phyloP scores from a whole-genome alignment of 768 basidiomycete genomes.

The Collybia sp. region DNA sequence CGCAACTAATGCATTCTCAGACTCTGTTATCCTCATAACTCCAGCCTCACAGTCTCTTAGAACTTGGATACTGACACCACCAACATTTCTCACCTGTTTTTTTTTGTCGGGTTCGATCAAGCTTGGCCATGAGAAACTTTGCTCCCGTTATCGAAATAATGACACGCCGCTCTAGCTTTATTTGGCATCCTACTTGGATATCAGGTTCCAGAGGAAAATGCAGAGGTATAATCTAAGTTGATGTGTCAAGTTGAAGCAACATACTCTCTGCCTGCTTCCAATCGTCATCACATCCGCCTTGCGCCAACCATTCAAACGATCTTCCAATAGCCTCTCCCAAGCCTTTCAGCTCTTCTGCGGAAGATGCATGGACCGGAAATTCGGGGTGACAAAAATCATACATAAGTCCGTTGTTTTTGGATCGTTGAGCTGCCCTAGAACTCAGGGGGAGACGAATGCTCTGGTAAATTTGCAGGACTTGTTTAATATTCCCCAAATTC shows the following conservation, averaged over 20 bases:
- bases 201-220: too few relatives aligned
- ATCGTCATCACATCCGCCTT: slow-evolving; percentile 14
- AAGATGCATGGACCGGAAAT: not conserved
- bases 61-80: too few relatives aligned
- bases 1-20: too few relatives aligned
- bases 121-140: too few relatives aligned
- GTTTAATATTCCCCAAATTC: slow-evolving; percentile 5
- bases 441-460: slow-evolving; percentile 12
- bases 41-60: too few relatives aligned
- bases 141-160: too few relatives aligned
- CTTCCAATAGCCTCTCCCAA: slow-evolving; percentile 12
- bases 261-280: slow-evolving; percentile 10
- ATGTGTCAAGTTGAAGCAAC: not conserved
- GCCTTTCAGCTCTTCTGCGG: not conserved
- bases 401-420: slow-evolving; percentile 5
- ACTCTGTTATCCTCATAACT: too few relatives aligned
- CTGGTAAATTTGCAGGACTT: slow-evolving; percentile 14
- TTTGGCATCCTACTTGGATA: too few relatives aligned
- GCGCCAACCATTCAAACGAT: slow-evolving; percentile 13
- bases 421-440: slow-evolving; percentile 8
- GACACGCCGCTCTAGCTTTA: too few relatives aligned
- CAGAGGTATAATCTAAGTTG: too few relatives aligned
- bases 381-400: slow-evolving; percentile 13
- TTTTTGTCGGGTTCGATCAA: too few relatives aligned
- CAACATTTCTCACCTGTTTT: too few relatives aligned